phyloP scores from a whole-genome alignment of 176 grass and related monocot species.

The Elymus sibiricus region DNA sequence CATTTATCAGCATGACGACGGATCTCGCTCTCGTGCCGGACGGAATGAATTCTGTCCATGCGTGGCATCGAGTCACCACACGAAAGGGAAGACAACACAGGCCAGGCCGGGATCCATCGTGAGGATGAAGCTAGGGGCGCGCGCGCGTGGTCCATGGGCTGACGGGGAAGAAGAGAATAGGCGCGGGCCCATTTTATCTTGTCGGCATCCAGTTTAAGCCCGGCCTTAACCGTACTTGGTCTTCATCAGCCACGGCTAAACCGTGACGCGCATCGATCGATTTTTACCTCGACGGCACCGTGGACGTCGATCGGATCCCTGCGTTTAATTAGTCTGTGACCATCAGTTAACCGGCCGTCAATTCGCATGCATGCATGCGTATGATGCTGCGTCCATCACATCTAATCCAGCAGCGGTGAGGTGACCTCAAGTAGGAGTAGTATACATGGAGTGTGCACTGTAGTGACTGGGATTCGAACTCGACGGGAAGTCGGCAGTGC shows the following conservation, averaged over 20 bases:
- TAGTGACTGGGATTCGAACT: background rate
- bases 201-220: background rate
- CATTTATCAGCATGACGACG: background rate
- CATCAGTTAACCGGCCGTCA: too few relatives aligned
- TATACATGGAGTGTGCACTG: background rate
- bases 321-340: too few relatives aligned
- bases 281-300: too few relatives aligned
- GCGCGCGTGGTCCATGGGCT: background rate
- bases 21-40: too few relatives aligned
- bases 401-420: background rate
- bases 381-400: background rate
- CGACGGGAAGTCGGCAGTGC: background rate
- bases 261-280: too few relatives aligned
- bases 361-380: background rate
- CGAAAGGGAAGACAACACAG: too few relatives aligned
- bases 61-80: too few relatives aligned
- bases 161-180: too few relatives aligned
- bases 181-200: background rate
- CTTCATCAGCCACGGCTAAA: background rate
- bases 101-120: background rate
- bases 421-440: background rate
- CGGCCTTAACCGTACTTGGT: background rate
- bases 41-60: background rate
- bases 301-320: too few relatives aligned
- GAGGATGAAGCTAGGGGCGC: too few relatives aligned